These are phyloP conservation scores for Carex pumila DNA, from an alignment of 176 grass and related monocot genomes.

Conservation along the genomic window DNA sequence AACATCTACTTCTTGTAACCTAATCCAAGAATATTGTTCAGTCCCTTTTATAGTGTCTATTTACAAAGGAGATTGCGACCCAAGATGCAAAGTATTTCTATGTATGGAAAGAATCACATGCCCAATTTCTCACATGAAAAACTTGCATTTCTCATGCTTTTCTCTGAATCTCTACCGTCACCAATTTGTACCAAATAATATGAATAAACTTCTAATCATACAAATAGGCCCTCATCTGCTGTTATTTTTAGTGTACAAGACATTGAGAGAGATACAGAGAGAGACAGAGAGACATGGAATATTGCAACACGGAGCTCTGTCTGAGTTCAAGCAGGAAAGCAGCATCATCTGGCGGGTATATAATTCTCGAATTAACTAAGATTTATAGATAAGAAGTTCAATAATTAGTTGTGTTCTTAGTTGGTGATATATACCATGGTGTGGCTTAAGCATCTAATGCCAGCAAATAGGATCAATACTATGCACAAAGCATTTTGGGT, in stretches of 20 bases:
- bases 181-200: not conserved
- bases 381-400: not conserved
- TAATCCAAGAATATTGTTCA: not conserved
- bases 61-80: not conserved
- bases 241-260: not conserved
- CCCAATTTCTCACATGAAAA: slow-evolving; percentile 14
- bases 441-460: not conserved
- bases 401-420: not conserved
- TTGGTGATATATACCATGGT: not conserved
- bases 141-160: slow-evolving; percentile 3
- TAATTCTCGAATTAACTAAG: not conserved
- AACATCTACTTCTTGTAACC: not conserved
- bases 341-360: not conserved
- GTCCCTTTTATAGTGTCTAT: not conserved
- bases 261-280: not conserved
- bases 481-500: not conserved
- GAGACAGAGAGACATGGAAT: not conserved
- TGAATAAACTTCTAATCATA: not conserved
- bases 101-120: slow-evolving; percentile 5
- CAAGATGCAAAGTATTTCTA: not conserved
- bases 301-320: slow-evolving; percentile 15
- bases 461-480: not conserved
- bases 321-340: not conserved
- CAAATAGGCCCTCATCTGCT: not conserved
- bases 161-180: not conserved